phyloP scores from a whole-genome alignment of 2,329 filamentous ascomycete genomes.

The Neocucurbitaria cava region DNA sequence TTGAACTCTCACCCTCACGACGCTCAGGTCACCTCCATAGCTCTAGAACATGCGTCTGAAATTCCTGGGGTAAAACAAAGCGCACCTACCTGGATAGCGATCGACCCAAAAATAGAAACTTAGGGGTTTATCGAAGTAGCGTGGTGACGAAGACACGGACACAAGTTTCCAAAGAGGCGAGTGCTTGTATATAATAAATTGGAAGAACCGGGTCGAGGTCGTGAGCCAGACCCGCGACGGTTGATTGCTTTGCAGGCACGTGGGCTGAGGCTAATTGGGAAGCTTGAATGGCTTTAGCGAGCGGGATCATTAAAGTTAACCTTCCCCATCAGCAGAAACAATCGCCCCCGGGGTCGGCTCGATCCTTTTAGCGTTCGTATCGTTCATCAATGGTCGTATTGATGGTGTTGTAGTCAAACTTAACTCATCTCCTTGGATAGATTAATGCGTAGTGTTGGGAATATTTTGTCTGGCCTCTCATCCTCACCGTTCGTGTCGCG shows the following conservation, averaged over 20 bases:
- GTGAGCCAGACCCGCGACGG: conserved; percentile 24
- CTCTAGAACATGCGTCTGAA: conserved; percentile 38
- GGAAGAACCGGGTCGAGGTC: conserved; percentile 39
- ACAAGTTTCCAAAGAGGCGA: conserved; percentile 17
- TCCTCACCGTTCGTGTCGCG: too few relatives aligned
- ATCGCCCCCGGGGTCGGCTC: conserved; percentile 8
- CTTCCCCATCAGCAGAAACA: conserved; percentile 19
- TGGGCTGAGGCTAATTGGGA: conserved; percentile 21
- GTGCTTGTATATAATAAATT: conserved; percentile 44
- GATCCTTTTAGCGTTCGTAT: conserved; percentile 29
- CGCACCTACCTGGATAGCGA: too few relatives aligned
- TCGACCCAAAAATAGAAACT: conserved; percentile 36
- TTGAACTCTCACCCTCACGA: conserved; percentile 7
- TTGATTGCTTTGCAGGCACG: conserved; percentile 28
- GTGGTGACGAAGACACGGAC: conserved; percentile 23
- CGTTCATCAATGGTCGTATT: conserved; percentile 37
- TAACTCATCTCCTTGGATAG: too few relatives aligned
- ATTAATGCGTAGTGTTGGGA: too few relatives aligned
- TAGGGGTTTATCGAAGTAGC: conserved; percentile 16
- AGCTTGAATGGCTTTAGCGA: conserved; percentile 33
- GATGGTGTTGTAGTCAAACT: conserved; percentile 3
- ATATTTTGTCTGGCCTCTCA: too few relatives aligned
- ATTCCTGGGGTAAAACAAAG: conserved; percentile 21
- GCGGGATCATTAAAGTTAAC: conserved; percentile 28
- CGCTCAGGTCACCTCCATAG: conserved; percentile 18